phyloP scores from a whole-genome alignment of 2,329 filamentous ascomycete genomes.

The Decorospora gaudefroyi region DNA sequence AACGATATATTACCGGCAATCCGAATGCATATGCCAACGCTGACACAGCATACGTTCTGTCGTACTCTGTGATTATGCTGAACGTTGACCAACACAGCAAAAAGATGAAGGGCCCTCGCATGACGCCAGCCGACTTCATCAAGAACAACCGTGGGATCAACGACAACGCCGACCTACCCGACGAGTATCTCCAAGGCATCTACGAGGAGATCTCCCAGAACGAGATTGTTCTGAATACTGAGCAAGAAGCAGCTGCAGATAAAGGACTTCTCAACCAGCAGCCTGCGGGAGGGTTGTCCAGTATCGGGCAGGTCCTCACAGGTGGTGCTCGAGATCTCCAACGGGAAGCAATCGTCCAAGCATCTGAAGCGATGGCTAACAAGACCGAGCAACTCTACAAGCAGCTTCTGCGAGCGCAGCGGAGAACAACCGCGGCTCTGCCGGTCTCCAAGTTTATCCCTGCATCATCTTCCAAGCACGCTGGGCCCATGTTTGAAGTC shows the following conservation, averaged over 20 bases:
- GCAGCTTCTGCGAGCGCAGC: slow-evolving; percentile 86
- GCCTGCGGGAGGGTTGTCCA: slow-evolving; percentile 69
- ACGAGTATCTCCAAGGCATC: slow-evolving; percentile 86
- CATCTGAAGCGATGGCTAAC: slow-evolving; percentile 90
- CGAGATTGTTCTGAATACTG: slow-evolving; percentile 92
- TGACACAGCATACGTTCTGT: slow-evolving; percentile 93
- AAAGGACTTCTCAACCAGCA: slow-evolving; percentile 65
- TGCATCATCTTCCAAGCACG: slow-evolving; percentile 90
- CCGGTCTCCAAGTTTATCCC: slow-evolving; percentile 78
- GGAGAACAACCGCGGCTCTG: slow-evolving; percentile 73
- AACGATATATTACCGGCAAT: slow-evolving; percentile 91
- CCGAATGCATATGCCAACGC: slow-evolving; percentile 98
- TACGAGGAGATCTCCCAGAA: slow-evolving; percentile 90
- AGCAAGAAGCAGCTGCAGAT: slow-evolving; percentile 85
- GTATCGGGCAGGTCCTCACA: slow-evolving; percentile 84
- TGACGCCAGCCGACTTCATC: slow-evolving; percentile 97
- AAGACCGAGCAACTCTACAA: slow-evolving; percentile 87
- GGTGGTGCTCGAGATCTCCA: slow-evolving; percentile 92
- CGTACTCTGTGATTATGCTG: slow-evolving; percentile 94
- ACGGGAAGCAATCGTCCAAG: slow-evolving; percentile 89
- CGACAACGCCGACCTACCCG: slow-evolving; percentile 88
- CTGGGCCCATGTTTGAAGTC: slow-evolving; percentile 97
- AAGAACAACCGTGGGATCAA: slow-evolving; percentile 99
- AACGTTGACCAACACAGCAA: slow-evolving; percentile 94
- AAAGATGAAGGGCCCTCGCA: slow-evolving; percentile 78